Percentiles rank a stretch among this genome's conserved stretches.
Evolutionary conservation across 2,329 filamentous ascomycete genomes (phyloP).

Genomic region (Lasiodiplodia gonubiensis): DNA sequence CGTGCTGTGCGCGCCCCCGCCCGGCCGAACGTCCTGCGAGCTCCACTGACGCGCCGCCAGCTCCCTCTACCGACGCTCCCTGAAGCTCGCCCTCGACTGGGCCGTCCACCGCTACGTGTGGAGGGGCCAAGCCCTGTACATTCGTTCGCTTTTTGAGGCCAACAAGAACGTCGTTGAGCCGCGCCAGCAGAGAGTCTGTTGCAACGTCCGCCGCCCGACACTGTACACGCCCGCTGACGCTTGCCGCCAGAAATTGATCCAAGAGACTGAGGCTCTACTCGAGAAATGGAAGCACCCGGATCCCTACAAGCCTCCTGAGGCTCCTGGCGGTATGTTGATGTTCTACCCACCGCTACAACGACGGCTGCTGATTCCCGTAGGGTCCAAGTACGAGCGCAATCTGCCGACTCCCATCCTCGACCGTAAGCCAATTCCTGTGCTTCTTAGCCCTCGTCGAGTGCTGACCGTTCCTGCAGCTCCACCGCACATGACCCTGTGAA

Average conservation of each 20-base stretch:
- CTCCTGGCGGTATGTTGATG: slow-evolving; percentile 79
- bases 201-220: not conserved
- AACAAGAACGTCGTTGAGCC: slow-evolving; percentile 86
- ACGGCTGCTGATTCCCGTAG: slow-evolving; percentile 52
- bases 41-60: slow-evolving; percentile 49
- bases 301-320: slow-evolving; percentile 85
- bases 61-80: slow-evolving; percentile 83
- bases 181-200: slow-evolving; percentile 78
- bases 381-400: slow-evolving; percentile 96
- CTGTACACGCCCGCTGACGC: not conserved
- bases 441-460: not conserved
- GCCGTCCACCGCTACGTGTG: slow-evolving; percentile 89
- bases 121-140: slow-evolving; percentile 95
- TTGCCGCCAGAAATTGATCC: slow-evolving; percentile 73
- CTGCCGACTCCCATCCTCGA: slow-evolving; percentile 78
- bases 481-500: slow-evolving; percentile 28
- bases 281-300: slow-evolving; percentile 98
- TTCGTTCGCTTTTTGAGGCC: slow-evolving; percentile 91
- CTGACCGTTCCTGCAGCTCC: slow-evolving; percentile 18
- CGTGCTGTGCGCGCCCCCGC: slow-evolving; percentile 38
- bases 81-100: slow-evolving; percentile 96
- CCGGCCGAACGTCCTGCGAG: slow-evolving; percentile 32
- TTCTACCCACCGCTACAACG: slow-evolving; percentile 29
- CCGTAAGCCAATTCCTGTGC: slow-evolving; percentile 63
- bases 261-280: slow-evolving; percentile 85